phyloP scores from a whole-genome alignment of 495 filamentous ascomycete genomes.

The Massariosphaeria phaeospora region DNA sequence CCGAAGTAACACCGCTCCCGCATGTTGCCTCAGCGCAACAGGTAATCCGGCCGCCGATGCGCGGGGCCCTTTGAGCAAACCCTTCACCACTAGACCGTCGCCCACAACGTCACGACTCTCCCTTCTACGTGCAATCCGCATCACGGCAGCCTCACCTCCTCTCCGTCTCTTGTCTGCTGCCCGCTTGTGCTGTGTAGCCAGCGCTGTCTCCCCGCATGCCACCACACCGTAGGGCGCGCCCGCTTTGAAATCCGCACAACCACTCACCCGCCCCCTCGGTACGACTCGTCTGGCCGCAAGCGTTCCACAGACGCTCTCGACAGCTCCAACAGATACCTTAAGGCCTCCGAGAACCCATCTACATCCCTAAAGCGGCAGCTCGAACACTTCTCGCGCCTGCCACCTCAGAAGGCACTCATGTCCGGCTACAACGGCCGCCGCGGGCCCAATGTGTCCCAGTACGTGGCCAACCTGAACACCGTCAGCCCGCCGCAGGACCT shows the following conservation, averaged over 20 bases:
- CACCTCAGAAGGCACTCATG: conserved; percentile 48
- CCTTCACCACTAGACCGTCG: conserved; percentile 5
- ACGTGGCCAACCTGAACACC: conserved; percentile 80
- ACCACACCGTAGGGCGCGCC: not conserved
- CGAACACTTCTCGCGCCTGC: not conserved
- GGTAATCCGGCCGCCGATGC: conserved; percentile 1
- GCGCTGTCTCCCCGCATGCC: not conserved
- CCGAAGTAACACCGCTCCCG: not conserved
- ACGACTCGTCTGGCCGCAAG: conserved; percentile 30
- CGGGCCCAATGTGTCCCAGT: conserved; percentile 78
- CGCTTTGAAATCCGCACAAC: conserved; percentile 6
- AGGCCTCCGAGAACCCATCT: conserved; percentile 2
- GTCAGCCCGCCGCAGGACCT: conserved; percentile 64
- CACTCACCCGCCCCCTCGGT: not conserved
- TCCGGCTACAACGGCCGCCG: conserved; percentile 63
- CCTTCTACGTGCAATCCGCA: too few species aligned
- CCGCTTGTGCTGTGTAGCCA: not conserved
- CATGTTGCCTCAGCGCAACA: not conserved
- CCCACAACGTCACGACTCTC: conserved; percentile 4
- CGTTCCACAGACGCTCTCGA: not conserved
- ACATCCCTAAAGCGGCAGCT: conserved; percentile 7
- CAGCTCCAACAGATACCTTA: not conserved
- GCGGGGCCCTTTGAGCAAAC: conserved; percentile 13
- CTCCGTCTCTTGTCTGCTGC: not conserved
- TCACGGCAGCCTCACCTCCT: too few species aligned